Percentiles rank a stretch among this genome's conserved stretches.
phyloP scores from a whole-genome alignment of 2,329 filamentous ascomycete species.

The Didymella exigua region DNA sequence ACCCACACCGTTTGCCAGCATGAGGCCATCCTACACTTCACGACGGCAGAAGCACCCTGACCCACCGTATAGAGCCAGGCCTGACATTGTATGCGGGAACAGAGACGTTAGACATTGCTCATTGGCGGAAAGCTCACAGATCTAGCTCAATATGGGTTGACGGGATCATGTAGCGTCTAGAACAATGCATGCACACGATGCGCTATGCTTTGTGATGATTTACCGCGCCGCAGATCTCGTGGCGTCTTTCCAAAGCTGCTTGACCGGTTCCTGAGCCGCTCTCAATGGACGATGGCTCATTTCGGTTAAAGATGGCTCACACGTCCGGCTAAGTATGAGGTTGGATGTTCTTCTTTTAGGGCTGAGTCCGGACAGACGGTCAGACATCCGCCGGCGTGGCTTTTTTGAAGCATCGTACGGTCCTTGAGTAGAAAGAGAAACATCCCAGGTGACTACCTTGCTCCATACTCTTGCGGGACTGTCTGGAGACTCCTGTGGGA shows the following conservation, averaged over 20 bases:
- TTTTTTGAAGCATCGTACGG: background rate
- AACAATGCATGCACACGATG: slow-evolving; percentile 17
- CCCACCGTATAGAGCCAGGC: slow-evolving; percentile 14
- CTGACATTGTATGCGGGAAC: slow-evolving; percentile 29
- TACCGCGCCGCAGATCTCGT: slow-evolving; percentile 18
- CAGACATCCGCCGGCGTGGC: slow-evolving; percentile 21
- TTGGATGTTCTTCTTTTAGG: slow-evolving; percentile 9
- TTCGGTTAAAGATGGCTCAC: slow-evolving; percentile 28
- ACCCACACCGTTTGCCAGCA: slow-evolving; percentile 28
- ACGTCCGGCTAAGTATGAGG: background rate
- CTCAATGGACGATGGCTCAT: slow-evolving; percentile 21
- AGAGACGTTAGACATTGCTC: slow-evolving; percentile 7
- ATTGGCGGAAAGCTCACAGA: slow-evolving; percentile 21
- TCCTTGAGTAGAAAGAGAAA: background rate
- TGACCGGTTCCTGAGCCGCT: slow-evolving; percentile 31
- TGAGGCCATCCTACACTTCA: slow-evolving; percentile 31
- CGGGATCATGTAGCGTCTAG: slow-evolving; percentile 25
- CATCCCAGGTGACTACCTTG: no score
- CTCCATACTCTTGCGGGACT: background rate
- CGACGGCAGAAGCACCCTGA: slow-evolving; percentile 15
- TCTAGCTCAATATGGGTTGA: slow-evolving; percentile 26
- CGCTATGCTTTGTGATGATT: slow-evolving; percentile 28
- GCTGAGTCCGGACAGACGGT: slow-evolving; percentile 22
- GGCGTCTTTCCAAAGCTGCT: slow-evolving; percentile 25
- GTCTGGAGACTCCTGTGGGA: background rate